Evolutionary conservation across 352 stramenopile species (phyloP).

Genomic region (Globisporangium takayamanum): DNA sequence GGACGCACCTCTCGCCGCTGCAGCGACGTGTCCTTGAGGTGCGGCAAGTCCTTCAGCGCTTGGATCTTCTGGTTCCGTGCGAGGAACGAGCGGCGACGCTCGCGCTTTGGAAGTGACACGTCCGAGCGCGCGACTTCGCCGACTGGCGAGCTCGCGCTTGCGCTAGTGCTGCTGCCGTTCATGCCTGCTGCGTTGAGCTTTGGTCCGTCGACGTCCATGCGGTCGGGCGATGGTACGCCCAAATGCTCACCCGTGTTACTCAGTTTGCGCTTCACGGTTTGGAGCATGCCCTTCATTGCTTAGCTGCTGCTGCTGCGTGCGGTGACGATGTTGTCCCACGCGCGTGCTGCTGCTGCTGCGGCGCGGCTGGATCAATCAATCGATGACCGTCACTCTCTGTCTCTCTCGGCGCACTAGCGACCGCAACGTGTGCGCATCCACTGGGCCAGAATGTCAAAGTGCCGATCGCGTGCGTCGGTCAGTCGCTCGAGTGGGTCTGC

Average conservation of each 20-base stretch:
- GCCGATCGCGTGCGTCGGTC: too few species aligned
- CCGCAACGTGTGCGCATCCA: too few species aligned
- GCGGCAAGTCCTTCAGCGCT: conserved; percentile 76
- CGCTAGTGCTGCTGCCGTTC: conserved; percentile 13
- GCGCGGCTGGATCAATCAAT: too few species aligned
- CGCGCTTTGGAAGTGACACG: conserved; percentile 75
- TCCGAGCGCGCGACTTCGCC: conserved; percentile 75
- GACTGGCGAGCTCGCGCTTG: conserved; percentile 31
- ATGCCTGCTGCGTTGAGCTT: conserved; percentile 17
- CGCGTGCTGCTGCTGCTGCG: neutral
- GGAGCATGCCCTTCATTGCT: conserved; percentile 87
- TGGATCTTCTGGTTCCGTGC: conserved; percentile 85
- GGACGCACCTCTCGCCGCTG: conserved; percentile 53
- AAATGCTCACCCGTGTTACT: conserved; percentile 78
- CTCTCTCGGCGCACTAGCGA: too few species aligned
- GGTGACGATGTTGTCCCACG: neutral
- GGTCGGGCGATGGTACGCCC: conserved; percentile 39
- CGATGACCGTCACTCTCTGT: too few species aligned
- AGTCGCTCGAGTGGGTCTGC: too few species aligned
- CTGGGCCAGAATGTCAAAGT: too few species aligned
- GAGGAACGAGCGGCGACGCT: conserved; percentile 76
- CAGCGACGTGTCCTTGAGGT: conserved; percentile 81
- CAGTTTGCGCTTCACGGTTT: conserved; percentile 86
- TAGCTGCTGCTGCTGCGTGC: conserved; percentile 9
- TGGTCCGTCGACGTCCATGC: conserved; percentile 53